Evolutionary conservation across 1,139 yeast species (phyloP), one percentile per base, ranked within the genome.

Genomic region (Hansenula anomala): DNA sequence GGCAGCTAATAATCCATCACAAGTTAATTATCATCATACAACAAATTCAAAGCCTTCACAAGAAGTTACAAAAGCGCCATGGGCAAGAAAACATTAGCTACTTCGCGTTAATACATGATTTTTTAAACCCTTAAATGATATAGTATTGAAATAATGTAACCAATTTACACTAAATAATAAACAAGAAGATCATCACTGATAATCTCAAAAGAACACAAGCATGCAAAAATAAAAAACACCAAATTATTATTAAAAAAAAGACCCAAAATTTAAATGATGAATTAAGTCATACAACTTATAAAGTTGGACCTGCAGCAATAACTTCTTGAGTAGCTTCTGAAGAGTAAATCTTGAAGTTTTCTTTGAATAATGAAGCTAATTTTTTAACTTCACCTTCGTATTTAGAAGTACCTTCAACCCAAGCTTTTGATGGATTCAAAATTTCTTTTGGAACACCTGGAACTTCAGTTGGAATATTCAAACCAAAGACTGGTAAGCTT

Each of bases 291-390:
- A 20, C 9, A 15, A 36, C 15, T 43, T 39, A 51, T 20, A 52
- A 41, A 32, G 38, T 39, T 52, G 98, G 98, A 49, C 97, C 97
- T 56, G 97, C 97, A 60, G 92, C 87, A 59, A 84, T 69, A 43
- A 92, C 97, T 63, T 88, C 96, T 29, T 72, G 57, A 33, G 96
- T 84, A 51, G 96, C 90, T 59, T 80, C 88, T 56, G 80, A 79
- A 58, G 88, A 67, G 69, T 92, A 92, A 61, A 78, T 88, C 60
- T 71, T 78, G 64, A 92, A 92, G 76, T 92, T 92, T 63, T 87
- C 89, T 55, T 73, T 73, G 61, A 92, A 92, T 69, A 86, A 73
- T 41, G 67, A 62, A 38, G 92, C 97, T 61, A 92, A 80, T 46
- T 77, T 73, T 52, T 69, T 67, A 55, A 88, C 87, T 66, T 90